Base-by-base conservation (phyloP, 768 basidiomycete genomes). In the Fomitopsis serialis region DNA sequence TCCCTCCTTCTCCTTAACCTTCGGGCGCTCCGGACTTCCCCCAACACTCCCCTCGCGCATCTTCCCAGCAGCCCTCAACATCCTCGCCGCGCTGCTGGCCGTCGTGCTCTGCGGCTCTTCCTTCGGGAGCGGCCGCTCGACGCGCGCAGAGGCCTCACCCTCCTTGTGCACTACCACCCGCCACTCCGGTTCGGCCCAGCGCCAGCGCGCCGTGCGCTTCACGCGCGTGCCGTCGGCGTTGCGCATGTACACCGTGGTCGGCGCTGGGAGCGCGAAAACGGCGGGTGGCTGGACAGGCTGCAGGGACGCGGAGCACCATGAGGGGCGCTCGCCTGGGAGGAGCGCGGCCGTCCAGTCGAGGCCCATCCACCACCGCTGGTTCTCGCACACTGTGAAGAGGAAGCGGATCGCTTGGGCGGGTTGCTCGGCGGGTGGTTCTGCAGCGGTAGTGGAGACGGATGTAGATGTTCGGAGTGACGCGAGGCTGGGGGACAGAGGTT, bases 291-390 rank as follows among this genome's bases (percentile, higher is more conserved):
- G 76, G 42, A 91, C 74, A 45, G 89, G 79, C 60, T 74, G 73
- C 59, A 78, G 82, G 52, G 70, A 67, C 25, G 70, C 72, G 21
- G 78, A 69, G 74, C 72, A 92, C 94, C 93, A 98, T 1, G 90
- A 89, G 0, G 94, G 92, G 4, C 93, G 84, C 63, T 98, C 94
- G 17, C 80, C 80, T 0, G 94, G 94, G 15, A 97, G 79, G 8
- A 98, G 79, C 0, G 93, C 92, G 2, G 90, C 88, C 1, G 94
- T 96, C 91, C 91, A 98, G 70, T 97, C 94, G 42, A 98, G 79
- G 12, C 89, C 93, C 81, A 98, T 83, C 94, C 94, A 98, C 94
- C 94, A 96, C 6, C 94, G 79, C 70, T 97, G 93, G 69, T 96
- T 96, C 68, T 97, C 93, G 64, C 91, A 86, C 11, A 95, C 71